Percentiles rank a stretch among this genome's conserved stretches.
These are phyloP conservation scores for Vitis vinifera DNA, from an alignment of 164 flowering plant genomes.

Conservation along the genomic window DNA sequence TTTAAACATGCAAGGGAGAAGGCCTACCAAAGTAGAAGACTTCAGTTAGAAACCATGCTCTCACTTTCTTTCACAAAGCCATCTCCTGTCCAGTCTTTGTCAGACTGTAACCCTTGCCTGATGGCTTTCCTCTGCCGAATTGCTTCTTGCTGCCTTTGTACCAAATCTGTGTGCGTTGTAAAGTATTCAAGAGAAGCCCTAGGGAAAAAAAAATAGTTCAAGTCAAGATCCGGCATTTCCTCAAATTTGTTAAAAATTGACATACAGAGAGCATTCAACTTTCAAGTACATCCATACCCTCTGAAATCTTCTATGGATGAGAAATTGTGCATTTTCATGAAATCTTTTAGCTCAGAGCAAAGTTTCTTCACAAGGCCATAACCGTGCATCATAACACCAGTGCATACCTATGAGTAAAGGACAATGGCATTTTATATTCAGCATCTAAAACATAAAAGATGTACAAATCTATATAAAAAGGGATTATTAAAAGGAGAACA, in stretches of 20 bases:
- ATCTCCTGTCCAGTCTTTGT: conserved; percentile 97
- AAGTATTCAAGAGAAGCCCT: conserved; percentile 83
- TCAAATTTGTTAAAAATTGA: background rate
- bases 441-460: background rate
- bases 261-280: background rate
- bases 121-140: conserved; percentile 72
- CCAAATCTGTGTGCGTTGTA: conserved; percentile 92
- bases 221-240: background rate
- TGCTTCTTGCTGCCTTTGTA: conserved; percentile 77
- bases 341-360: conserved; percentile 79
- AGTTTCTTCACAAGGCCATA: conserved; percentile 85
- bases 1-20: conserved; percentile 1
- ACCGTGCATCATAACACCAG: conserved; percentile 99
- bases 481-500: background rate
- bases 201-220: conserved; percentile 5
- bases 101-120: conserved; percentile 82
- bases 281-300: conserved; percentile 53
- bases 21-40: background rate
- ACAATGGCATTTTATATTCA: background rate
- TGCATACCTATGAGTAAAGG: conserved; percentile 67
- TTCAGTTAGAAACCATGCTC: conserved; percentile 95
- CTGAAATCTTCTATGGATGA: conserved; percentile 88
- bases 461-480: background rate
- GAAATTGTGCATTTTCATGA: conserved; percentile 91
- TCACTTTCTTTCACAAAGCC: conserved; percentile 91